phyloP scores from a whole-genome alignment of 2,329 filamentous ascomycete genomes.

The Hypoxylon sp. region DNA sequence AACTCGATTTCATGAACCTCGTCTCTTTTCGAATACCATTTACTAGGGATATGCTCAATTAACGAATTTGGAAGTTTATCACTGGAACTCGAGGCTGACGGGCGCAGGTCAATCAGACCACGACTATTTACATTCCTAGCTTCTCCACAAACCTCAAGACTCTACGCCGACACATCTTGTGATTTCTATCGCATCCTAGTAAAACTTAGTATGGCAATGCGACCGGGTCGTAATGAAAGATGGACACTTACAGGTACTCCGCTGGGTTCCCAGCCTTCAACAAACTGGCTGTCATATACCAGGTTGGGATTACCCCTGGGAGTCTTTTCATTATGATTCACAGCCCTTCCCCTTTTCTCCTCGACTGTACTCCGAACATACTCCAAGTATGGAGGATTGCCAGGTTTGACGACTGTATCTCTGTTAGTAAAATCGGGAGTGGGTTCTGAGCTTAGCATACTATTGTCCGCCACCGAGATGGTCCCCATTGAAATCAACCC shows the following conservation, averaged over 20 bases:
- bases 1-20: too few relatives aligned
- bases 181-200: constrained; percentile 75
- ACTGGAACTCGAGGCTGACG: too few relatives aligned
- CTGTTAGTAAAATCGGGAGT: not conserved
- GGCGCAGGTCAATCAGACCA: too few relatives aligned
- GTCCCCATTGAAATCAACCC: constrained; percentile 73
- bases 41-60: too few relatives aligned
- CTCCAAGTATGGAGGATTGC: constrained; percentile 77
- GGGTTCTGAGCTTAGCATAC: constrained; percentile 33
- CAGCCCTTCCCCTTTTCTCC: constrained; percentile 67
- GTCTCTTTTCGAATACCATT: too few relatives aligned
- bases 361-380: constrained; percentile 76
- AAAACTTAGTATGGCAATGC: constrained; percentile 41
- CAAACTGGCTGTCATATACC: constrained; percentile 73
- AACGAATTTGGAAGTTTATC: too few relatives aligned
- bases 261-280: constrained; percentile 76
- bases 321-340: constrained; percentile 50
- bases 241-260: constrained; percentile 69
- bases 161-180: constrained; percentile 66
- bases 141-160: constrained; percentile 43
- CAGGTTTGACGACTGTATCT: constrained; percentile 71
- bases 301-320: constrained; percentile 71
- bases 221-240: too few relatives aligned
- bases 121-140: too few relatives aligned
- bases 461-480: constrained; percentile 76